A percentile compares a stretch with the other conserved stretches of the same genome.
Conservation (phyloP, 768 basidiomycete genomes). For the Tubosaeta sp. region DNA sequence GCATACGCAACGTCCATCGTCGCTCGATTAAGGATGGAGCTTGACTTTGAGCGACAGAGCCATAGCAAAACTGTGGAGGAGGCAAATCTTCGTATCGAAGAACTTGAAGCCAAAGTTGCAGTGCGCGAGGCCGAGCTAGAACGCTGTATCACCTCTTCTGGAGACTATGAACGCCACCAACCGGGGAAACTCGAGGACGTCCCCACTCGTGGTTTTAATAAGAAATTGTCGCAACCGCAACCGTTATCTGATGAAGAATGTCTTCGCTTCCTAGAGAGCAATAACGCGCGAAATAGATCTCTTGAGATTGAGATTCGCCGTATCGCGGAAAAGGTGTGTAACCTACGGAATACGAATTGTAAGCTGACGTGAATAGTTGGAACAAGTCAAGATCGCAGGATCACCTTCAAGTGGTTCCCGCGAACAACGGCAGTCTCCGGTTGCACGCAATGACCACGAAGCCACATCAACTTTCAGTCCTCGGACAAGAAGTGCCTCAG, state of each 20-base stretch:
- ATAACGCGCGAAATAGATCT: slow-evolving; percentile 37
- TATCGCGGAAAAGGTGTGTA: slow-evolving; percentile 34
- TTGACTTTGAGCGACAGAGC: slow-evolving; percentile 41
- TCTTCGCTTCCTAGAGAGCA: slow-evolving; percentile 36
- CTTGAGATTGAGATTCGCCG: slow-evolving; percentile 43
- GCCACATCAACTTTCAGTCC: neutral
- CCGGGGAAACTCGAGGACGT: neutral
- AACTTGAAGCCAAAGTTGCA: slow-evolving; percentile 51
- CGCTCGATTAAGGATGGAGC: slow-evolving; percentile 37
- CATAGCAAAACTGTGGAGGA: slow-evolving; percentile 39
- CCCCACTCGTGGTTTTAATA: neutral
- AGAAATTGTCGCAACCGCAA: slow-evolving; percentile 13
- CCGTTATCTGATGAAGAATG: slow-evolving; percentile 37
- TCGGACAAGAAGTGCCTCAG: slow-evolving; percentile 21
- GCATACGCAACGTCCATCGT: slow-evolving; percentile 46
- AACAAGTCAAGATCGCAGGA: slow-evolving; percentile 13
- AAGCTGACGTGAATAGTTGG: slow-evolving; percentile 14
- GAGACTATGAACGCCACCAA: slow-evolving; percentile 1
- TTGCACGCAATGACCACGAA: neutral
- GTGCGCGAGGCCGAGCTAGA: slow-evolving; percentile 57
- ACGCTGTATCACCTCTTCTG: slow-evolving; percentile 21
- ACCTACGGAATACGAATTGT: neutral
- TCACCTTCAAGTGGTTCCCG: slow-evolving; percentile 1
- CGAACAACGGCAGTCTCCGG: neutral
- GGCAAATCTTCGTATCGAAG: slow-evolving; percentile 38